These are phyloP conservation scores for Ormosia semicastrata DNA, from an alignment of 306 rosid species.

Conservation along the genomic window DNA sequence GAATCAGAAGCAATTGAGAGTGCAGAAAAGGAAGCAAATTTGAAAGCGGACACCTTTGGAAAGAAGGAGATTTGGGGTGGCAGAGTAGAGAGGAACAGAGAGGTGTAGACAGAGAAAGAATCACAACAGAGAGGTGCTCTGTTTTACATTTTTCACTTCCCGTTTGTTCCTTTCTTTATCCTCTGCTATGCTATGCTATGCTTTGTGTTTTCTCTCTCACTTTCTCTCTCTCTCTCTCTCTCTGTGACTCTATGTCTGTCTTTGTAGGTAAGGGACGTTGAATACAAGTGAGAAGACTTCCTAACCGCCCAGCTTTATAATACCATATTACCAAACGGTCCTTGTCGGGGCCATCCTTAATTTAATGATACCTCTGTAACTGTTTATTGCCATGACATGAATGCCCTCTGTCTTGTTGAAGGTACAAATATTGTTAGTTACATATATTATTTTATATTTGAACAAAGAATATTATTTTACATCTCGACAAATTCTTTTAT, in stretches of 20 bases:
- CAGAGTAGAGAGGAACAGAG: neutral
- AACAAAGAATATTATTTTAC: no score
- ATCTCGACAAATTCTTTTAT: no score
- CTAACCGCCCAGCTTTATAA: constrained; percentile 52
- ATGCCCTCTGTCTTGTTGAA: neutral
- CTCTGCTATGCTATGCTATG: constrained; percentile 30
- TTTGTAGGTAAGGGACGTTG: constrained; percentile 81
- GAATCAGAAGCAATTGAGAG: neutral
- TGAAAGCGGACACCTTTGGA: constrained; percentile 1
- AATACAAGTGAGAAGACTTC: constrained; percentile 56
- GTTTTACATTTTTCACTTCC: constrained; percentile 13
- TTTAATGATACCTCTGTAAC: constrained; percentile 34
- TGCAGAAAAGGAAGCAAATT: constrained; percentile 18
- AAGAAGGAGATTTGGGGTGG: neutral
- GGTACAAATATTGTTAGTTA: no score
- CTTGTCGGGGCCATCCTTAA: constrained; percentile 31
- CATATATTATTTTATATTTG: no score
- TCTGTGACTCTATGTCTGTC: constrained; percentile 33
- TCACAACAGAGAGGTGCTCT: constrained; percentile 37
- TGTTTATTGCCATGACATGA: constrained; percentile 29
- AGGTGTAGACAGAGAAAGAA: constrained; percentile 18
- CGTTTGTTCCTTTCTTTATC: constrained; percentile 53
- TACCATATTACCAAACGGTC: constrained; percentile 54
- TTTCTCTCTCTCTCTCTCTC: constrained; percentile 29
- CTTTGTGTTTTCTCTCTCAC: constrained; percentile 33